Evolutionary conservation across 305 asterid genomes (phyloP), one percentile per base, ranked within the genome.

Genomic region (Salvia sclarea): DNA sequence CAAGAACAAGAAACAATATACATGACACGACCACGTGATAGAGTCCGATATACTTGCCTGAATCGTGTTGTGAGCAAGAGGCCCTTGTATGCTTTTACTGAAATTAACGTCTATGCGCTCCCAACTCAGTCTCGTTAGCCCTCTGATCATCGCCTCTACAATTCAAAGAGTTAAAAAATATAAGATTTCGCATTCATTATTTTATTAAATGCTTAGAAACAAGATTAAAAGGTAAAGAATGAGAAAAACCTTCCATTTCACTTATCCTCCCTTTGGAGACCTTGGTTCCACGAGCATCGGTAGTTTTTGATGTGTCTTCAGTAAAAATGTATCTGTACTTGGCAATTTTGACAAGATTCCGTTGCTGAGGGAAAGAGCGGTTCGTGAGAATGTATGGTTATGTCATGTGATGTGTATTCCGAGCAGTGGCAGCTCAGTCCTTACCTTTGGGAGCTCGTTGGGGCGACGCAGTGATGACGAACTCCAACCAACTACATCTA

Each of bases 401-500:
- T 30, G 22, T 45, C 37, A 35, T 41, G 28, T 18, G 57, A 10
- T 47, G 21, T 8, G 12, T 67, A 60, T 48, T 8, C 10, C 12
- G 0, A 55, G 58, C 18, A n/a, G 49, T 10, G 33, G 61, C 4
- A 11, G 41, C 9, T n/a, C 2, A 68, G 49, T 28, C 12, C 55
- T 64, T 80, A 88, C 96, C 91, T 82, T 91, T 10, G 97, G 96
- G 63, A 94, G 97, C 73, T 94, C 96, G 56, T 49, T 78, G 55
- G 71, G 78, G 62, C 77, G 88, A 24, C 98, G 85, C 78, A 94
- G 43, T 61, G 98, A 94, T 38, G 98, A 87, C 56, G 97, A 86
- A 78, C 98, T 86, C 98, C 98, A 94, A 24, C 96, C 98, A 48
- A 94, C 98, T 35, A 94, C 74, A 73, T 79, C 97, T 94, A 65